Evolutionary conservation across 2,329 filamentous ascomycete genomes (phyloP), one percentile per base, ranked within the genome.

Genomic region (Hymenoscyphus albidus): DNA sequence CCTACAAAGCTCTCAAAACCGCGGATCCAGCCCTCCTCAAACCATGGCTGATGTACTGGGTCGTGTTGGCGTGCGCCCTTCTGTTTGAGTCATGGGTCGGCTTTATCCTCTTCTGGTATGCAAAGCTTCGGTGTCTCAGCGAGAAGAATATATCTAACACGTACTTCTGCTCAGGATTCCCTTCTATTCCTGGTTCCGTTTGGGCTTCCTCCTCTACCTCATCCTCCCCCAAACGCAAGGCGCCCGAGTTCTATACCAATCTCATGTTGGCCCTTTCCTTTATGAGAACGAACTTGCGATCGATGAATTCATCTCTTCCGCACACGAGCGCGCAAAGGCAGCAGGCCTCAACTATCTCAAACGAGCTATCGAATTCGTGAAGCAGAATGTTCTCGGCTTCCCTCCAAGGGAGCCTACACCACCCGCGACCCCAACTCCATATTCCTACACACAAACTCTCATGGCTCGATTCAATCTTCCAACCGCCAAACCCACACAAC

Each of bases 11-110:
- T 59, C 89, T 99, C 75, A 94, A 95, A 80, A 93, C 92, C 16
- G 90, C 90, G 61, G 92, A 97, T 77, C 93, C 93, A 1, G 89
- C 92, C 44, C 88, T 96, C 75, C 84, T 97, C 66, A 92, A 92
- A 69, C 94, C 94, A 88, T 99, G 95, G 95, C 86, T 98, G 70
- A 98, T 98, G 90, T 99, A 98, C 84, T 99, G 94, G 90, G 92
- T 97, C 66, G 92, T 97, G 31, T 85, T 97, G 69, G 91, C 91
- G 67, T 89, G 91, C 76, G 86, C 88, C 72, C 83, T 93, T 64
- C 85, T 95, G 67, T 86, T 88, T 78, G 95, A 98, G 80, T 93
- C 90, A 58, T 96, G 93, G 86, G 88, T 90, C 64, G 87, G 89
- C 73, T 97, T 94, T 79, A 88, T 98, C 74, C 84, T 98, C 58